phyloP scores from a whole-genome alignment of 2,329 filamentous ascomycete species.

The Pyrenochaeta sp. region DNA sequence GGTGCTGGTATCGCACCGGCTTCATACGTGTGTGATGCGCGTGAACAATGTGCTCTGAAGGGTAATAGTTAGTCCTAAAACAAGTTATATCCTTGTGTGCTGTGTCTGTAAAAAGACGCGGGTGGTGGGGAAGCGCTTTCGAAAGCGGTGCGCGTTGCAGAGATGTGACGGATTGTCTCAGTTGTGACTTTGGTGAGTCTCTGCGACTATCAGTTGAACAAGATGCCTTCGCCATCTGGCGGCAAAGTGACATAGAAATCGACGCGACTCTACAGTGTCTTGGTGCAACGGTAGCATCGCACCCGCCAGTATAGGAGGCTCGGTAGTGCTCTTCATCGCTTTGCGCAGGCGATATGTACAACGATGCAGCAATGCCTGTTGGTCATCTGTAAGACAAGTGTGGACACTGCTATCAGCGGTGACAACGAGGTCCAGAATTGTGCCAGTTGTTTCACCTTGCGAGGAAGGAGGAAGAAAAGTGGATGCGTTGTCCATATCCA shows the following conservation, averaged over 20 bases:
- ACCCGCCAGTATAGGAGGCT: slow-evolving; percentile 1
- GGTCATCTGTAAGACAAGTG: not conserved
- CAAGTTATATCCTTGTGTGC: not conserved
- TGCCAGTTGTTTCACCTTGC: not conserved
- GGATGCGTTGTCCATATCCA: not conserved
- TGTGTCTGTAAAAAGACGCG: not conserved
- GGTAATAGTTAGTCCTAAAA: too few species aligned
- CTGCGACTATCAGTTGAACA: not conserved
- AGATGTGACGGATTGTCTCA: not conserved
- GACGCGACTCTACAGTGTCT: not conserved
- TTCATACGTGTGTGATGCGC: too few species aligned
- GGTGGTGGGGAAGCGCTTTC: not conserved
- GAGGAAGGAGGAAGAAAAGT: not conserved
- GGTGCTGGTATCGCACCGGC: too few species aligned
- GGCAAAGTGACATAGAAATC: not conserved
- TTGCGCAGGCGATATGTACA: not conserved
- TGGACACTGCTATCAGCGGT: not conserved
- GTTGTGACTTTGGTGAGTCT: not conserved
- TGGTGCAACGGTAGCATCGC: not conserved
- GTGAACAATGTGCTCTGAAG: too few species aligned
- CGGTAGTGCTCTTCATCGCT: not conserved
- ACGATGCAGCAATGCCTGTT: not conserved
- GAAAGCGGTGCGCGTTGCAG: not conserved
- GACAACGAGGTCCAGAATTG: not conserved
- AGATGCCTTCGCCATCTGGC: not conserved